Evolutionary conservation across 768 basidiomycete genomes (phyloP).

Genomic region (Psilocybe cubensis): DNA sequence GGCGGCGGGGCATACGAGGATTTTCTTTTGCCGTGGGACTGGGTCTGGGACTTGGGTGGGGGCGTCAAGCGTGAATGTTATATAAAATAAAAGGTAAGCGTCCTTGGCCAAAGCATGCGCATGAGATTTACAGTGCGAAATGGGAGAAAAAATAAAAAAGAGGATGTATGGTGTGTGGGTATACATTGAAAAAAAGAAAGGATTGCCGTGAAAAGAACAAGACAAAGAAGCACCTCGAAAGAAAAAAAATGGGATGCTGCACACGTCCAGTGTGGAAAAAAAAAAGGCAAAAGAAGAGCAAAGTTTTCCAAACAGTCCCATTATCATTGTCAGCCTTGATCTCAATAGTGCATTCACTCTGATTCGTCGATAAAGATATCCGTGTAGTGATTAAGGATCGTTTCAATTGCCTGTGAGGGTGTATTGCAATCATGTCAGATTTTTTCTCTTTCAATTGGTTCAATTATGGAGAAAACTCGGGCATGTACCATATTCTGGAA

Average conservation of each 20-base stretch:
- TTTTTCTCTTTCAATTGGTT: conserved; percentile 8
- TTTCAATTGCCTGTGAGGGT: conserved; percentile 81
- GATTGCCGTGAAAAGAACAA: conserved; percentile 8
- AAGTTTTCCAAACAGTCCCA: too few species aligned
- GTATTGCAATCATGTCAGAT: conserved; percentile 4
- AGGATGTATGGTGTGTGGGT: conserved; percentile 12
- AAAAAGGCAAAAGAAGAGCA: neutral
- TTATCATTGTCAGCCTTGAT: too few species aligned
- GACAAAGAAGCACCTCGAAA: neutral
- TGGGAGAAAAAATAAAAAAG: conserved; percentile 4
- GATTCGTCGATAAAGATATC: conserved; percentile 96
- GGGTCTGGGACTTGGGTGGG: too few species aligned
- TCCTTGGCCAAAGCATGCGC: conserved; percentile 28
- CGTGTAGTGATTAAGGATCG: conserved; percentile 90
- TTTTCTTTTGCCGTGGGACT: too few species aligned
- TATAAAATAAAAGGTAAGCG: conserved; percentile 25
- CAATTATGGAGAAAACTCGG: conserved; percentile 20
- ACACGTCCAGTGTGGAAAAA: conserved; percentile 1
- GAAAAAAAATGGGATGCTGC: neutral
- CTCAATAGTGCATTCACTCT: conserved; percentile 40
- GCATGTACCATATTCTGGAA: conserved; percentile 79
- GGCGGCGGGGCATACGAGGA: too few species aligned
- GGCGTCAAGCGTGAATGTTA: too few species aligned
- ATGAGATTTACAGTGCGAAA: conserved; percentile 1
- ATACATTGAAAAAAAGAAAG: conserved; percentile 11